Base-by-base conservation (phyloP, 768 basidiomycete genomes). In the Gymnopilus dilepis region DNA sequence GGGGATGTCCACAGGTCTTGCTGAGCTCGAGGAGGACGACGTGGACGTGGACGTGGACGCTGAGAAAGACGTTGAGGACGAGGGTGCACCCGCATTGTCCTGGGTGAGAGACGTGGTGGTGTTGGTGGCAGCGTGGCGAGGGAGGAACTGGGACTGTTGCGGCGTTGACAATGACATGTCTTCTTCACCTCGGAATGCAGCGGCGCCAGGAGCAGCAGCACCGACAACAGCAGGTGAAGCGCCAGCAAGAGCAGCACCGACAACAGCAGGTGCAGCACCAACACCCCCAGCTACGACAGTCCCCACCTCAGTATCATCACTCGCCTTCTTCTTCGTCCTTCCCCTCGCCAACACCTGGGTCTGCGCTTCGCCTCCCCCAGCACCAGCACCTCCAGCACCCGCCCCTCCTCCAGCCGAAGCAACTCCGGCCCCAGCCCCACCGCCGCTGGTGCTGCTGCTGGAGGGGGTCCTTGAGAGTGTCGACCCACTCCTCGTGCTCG, bases 401-500 rank as follows among this genome's bases (percentile, higher is more conserved):
- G 3, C 21, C 6, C 45, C 34, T n/a, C n/a, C n/a, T n/a, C n/a
- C n/a, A n/a, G n/a, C n/a, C n/a, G n/a, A n/a, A n/a, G n/a, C n/a
- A n/a, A n/a, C n/a, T n/a, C n/a, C n/a, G n/a, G n/a, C n/a, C n/a
- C n/a, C n/a, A n/a, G n/a, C n/a, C n/a, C n/a, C n/a, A n/a, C n/a
- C n/a, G n/a, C n/a, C n/a, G n/a, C n/a, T n/a, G n/a, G n/a, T n/a
- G n/a, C n/a, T n/a, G n/a, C n/a, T n/a, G n/a, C n/a, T n/a, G n/a
- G n/a, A n/a, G n/a, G n/a, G n/a, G n/a, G n/a, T n/a, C n/a, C n/a
- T n/a, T n/a, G n/a, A n/a, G n/a, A n/a, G n/a, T n/a, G n/a, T n/a
- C n/a, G n/a, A n/a, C n/a, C n/a, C 48, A 50, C 17, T 8, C 48
- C 12, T 19, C 17, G 53, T 6, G 1, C 62, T 61, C 4, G 71